These are phyloP conservation scores for Yarrowia alimentaria DNA, from an alignment of 805 yeast genomes.

Conservation along the genomic window DNA sequence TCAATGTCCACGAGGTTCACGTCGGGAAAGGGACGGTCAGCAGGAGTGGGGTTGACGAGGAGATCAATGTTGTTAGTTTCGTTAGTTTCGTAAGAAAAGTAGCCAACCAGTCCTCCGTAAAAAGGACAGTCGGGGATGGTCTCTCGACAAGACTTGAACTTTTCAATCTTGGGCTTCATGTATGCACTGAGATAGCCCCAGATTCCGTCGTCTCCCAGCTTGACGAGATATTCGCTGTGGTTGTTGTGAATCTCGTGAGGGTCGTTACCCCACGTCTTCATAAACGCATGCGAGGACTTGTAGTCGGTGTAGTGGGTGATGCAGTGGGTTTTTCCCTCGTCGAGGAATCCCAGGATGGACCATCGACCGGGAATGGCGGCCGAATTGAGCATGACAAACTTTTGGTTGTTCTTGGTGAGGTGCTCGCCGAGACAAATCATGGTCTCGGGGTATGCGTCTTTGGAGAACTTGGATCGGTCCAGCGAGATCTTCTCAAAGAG, in stretches of 20 bases:
- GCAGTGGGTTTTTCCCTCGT: constrained; percentile 27
- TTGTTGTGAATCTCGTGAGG: constrained; percentile 17
- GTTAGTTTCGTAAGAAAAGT: constrained; percentile 72
- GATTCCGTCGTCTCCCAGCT: constrained; percentile 34
- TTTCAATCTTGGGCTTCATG: constrained; percentile 43
- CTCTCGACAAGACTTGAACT: constrained; percentile 33
- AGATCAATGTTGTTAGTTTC: constrained; percentile 34
- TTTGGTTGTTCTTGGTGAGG: constrained; percentile 34
- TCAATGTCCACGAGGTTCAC: constrained; percentile 71
- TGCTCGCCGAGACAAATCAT: constrained; percentile 12
- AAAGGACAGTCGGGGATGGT: constrained; percentile 45
- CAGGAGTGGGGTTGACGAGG: constrained; percentile 44
- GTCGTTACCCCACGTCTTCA: constrained; percentile 30
- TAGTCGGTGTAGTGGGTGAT: constrained; percentile 32
- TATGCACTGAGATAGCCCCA: constrained; percentile 55
- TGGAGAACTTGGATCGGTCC: constrained; percentile 5
- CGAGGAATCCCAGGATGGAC: constrained; percentile 72
- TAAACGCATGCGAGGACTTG: constrained; percentile 29
- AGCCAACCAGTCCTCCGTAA: constrained; percentile 87
- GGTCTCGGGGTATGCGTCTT: constrained; percentile 24
- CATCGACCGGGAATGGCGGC: constrained; percentile 84
- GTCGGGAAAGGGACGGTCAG: constrained; percentile 48
- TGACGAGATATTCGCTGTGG: constrained; percentile 9
- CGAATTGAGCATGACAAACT: constrained; percentile 67
- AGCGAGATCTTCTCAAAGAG: constrained; percentile 5